phyloP scores from a whole-genome alignment of 108 stramenopile species.

The Asterionellopsis glacialis region DNA sequence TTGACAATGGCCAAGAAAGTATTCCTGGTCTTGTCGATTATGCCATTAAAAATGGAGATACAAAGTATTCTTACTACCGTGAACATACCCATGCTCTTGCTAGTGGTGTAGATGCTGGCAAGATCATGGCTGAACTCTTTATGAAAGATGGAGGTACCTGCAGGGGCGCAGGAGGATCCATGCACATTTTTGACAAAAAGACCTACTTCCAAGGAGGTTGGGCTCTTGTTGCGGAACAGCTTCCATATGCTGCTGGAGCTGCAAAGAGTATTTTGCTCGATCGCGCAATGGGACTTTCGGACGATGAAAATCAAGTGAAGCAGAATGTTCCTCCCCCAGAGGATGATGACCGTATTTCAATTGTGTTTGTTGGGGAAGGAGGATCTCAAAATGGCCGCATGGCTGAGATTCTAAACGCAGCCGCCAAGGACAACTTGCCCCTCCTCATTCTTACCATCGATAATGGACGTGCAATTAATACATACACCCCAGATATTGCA shows the following conservation, averaged over 20 bases:
- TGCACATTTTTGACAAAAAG: conserved; percentile 96
- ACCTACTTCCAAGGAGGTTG: conserved; percentile 97
- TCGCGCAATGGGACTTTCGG: conserved; percentile 83
- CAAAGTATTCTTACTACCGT: conserved; percentile 96
- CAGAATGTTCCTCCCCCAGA: conserved; percentile 75
- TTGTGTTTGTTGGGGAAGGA: conserved; percentile 96
- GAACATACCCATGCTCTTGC: conserved; percentile 98
- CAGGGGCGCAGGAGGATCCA: conserved; percentile 96
- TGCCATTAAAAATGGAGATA: conserved; percentile 88
- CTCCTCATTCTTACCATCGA: conserved; percentile 93
- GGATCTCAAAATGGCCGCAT: conserved; percentile 96
- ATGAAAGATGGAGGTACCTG: conserved; percentile 98
- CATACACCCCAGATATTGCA: conserved; percentile 96
- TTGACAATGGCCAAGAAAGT: conserved; percentile 96
- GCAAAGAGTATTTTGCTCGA: conserved; percentile 93
- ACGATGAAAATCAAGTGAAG: conserved; percentile 73
- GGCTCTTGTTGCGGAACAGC: conserved; percentile 95
- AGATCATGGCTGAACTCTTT: conserved; percentile 96
- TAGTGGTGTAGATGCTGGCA: conserved; percentile 84
- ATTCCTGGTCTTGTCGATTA: conserved; percentile 94
- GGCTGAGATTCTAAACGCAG: conserved; percentile 93
- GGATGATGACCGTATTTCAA: conserved; percentile 87
- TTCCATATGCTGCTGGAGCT: conserved; percentile 96
- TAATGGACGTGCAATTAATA: conserved; percentile 98
- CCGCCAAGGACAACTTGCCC: conserved; percentile 95